Base-by-base conservation (phyloP, 306 rosid genomes). In the Glycine soja region DNA sequence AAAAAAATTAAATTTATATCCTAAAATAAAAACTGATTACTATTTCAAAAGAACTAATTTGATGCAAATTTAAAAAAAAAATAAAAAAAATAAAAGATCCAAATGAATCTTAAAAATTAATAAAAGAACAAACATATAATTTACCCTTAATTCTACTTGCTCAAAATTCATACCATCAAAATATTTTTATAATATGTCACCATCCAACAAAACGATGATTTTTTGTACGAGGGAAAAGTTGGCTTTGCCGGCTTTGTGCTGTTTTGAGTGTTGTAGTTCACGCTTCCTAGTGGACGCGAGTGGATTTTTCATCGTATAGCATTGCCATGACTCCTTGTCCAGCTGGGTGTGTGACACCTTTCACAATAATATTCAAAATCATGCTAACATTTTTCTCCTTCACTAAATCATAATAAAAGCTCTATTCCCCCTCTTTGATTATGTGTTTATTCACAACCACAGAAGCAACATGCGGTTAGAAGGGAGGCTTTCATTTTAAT, bases 381-480 rank as follows among this genome's bases (percentile, higher is more conserved):
- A 65, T 67, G 7, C 15, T 34, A 34, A n/a, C 18, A 46, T 3
- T 18, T 58, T 12, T 59, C 79, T 50, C 61, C 5, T 70, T 70
- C 75, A 3, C 10, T 15, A 1, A 9, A 10, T 46, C 11, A 18
- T 12, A 24, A 68, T 45, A 10, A 52, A 51, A 47, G 6, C 8
- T 52, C 14, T 34, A 14, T 34, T 72, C 14, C 63, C 1, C 38
- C 38, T 34, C 6, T 15, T 70, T 70, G 10, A 8, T 51, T 30
- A 14, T 54, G 36, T n/a, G 6, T 54, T 47, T 42, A 54, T 56
- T 56, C 67, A 10, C 53, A 56, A 53, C 67, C 78, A 42, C 78
- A 40, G 0, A 56, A 38, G 38, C 67, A 40, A 57, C 67, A 16
- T 10, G 13, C 3, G 36, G 43, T 8, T 40, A 13, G 47, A 64